Base-by-base conservation (phyloP, 495 filamentous ascomycete species). In the Xylaria longipes region DNA sequence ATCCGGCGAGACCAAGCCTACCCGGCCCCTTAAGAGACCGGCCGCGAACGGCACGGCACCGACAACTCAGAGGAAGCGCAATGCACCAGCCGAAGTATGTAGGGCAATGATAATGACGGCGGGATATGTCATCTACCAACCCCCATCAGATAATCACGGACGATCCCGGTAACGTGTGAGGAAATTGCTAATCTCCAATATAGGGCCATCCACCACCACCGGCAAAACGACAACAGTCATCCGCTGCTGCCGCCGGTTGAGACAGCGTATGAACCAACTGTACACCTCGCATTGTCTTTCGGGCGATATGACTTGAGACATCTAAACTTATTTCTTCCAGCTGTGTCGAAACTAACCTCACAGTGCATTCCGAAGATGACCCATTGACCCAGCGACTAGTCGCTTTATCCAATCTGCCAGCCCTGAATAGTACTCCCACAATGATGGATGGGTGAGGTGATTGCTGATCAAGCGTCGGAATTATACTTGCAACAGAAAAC, bases 1-100 rank as follows among this genome's bases (percentile, higher is more conserved):
- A 70, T 82, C 89, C 5, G 94, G 94, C 71, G 96, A 99, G 80
- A 82, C 81, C 31, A 91, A 89, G 72, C 92, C 93, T 17, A 74
- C 79, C 7, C 89, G 87, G 66, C 87, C 90, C 27, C 70, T 76
- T 77, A 94, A 90, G 83, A 85, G 82, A 37, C 43, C 61, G 70
- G 70, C 61, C 46, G 69, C 68, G 4, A 77, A 77, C 64, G 72
- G 73, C 58, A 63, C 45, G 41, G 43, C 69, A 45, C 48, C 67
- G 31, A 33, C 46, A 8, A 35, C 20, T 45, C 72, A 80, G 71
- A 82, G 75, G 68, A 84, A 76, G 75, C 77, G 77, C 48, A 76
- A 65, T 58, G 77, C 75, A 52, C 66, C 77, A 70, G 73, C 74
- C 71, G 77, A 79, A 79, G 77, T 79, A 79, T 76, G 77, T 79